Percentiles rank a stretch among this genome's conserved stretches.
phyloP scores from a whole-genome alignment of 176 grass and related monocot species.

The Carex littledalei region DNA sequence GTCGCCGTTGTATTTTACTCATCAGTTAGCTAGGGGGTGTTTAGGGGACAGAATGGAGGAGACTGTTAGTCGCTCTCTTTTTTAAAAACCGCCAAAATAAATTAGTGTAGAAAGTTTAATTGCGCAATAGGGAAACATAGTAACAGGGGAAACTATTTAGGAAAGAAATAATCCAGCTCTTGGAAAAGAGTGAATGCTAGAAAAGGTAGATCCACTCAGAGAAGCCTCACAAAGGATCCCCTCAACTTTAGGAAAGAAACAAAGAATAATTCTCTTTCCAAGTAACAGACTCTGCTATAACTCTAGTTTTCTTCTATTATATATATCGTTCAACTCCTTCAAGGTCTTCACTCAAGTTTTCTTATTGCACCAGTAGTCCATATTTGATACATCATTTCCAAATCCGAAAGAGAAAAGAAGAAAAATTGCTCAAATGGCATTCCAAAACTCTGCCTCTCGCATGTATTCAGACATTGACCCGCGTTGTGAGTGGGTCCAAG shows the following conservation, averaged over 20 bases:
- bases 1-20: too few relatives aligned
- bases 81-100: not conserved
- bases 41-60: too few relatives aligned
- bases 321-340: not conserved
- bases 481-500: slow-evolving; percentile 41
- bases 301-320: not conserved
- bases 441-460: not conserved
- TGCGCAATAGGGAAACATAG: not conserved
- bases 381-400: not conserved
- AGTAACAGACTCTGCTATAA: not conserved
- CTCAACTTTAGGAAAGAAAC: slow-evolving; percentile 5
- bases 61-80: too few relatives aligned
- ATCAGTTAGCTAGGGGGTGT: too few relatives aligned
- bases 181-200: slow-evolving; percentile 23
- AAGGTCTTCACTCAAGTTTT: not conserved
- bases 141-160: not conserved
- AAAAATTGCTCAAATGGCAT: slow-evolving; percentile 28
- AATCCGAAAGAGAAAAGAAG: not conserved
- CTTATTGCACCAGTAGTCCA: not conserved
- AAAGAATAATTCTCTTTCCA: slow-evolving; percentile 24
- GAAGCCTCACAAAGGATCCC: not conserved
- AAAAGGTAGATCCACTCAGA: slow-evolving; percentile 24
- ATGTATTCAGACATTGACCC: slow-evolving; percentile 40
- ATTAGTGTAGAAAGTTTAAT: not conserved
- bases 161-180: not conserved